Conservation (phyloP, 2,329 filamentous ascomycete species). For the Xylaria sp. region DNA sequence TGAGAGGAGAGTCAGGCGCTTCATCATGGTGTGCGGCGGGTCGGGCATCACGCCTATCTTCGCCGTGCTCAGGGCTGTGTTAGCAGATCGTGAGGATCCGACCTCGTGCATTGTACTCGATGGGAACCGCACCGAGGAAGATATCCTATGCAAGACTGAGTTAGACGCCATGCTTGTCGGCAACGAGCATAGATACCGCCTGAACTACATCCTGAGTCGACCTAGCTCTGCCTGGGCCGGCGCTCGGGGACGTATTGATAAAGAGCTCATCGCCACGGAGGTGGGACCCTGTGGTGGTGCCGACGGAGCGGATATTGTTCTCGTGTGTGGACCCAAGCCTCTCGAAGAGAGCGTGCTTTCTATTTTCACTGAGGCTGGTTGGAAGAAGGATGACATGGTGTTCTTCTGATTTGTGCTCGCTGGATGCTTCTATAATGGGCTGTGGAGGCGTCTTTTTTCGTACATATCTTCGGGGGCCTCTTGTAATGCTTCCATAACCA, state of each 20-base stretch:
- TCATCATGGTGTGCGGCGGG: slow-evolving; percentile 87
- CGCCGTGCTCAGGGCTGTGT: slow-evolving; percentile 77
- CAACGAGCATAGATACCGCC: slow-evolving; percentile 61
- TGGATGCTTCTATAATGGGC: background rate
- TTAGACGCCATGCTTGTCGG: slow-evolving; percentile 66
- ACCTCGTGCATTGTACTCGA: slow-evolving; percentile 77
- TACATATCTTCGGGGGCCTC: background rate
- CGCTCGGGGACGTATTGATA: slow-evolving; percentile 68
- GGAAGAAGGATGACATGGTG: slow-evolving; percentile 73
- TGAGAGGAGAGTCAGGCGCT: slow-evolving; percentile 63
- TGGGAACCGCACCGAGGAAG: slow-evolving; percentile 76
- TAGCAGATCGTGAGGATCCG: slow-evolving; percentile 65
- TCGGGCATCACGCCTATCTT: slow-evolving; percentile 93
- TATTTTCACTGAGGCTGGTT: slow-evolving; percentile 64
- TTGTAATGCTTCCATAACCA: background rate
- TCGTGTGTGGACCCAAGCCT: slow-evolving; percentile 79
- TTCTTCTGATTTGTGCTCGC: slow-evolving; percentile 65
- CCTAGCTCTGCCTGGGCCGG: slow-evolving; percentile 71
- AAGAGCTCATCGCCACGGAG: slow-evolving; percentile 65
- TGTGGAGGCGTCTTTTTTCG: background rate
- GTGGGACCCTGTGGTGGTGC: slow-evolving; percentile 47
- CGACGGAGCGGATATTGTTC: slow-evolving; percentile 63
- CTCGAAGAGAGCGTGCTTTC: slow-evolving; percentile 69
- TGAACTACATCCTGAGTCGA: slow-evolving; percentile 73
- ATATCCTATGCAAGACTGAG: slow-evolving; percentile 80